Base-by-base conservation (phyloP, 2,329 filamentous ascomycete genomes). In the Leptoxyphium fumago region DNA sequence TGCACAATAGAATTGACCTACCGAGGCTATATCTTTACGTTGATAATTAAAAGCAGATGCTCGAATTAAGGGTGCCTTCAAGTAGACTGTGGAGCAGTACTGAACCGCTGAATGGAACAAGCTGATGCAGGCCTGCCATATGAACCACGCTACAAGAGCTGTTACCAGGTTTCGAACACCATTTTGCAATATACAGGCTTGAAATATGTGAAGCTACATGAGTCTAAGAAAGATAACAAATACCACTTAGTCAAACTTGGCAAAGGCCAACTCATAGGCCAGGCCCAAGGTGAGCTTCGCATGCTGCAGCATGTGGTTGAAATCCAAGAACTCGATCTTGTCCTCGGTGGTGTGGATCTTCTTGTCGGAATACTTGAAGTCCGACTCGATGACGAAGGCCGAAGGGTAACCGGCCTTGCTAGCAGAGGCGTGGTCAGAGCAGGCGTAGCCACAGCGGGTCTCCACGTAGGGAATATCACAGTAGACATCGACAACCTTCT, bases 251-350 rank as follows among this genome's bases (percentile, higher is more conserved):
- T 73, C 66, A 52, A 88, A 84, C 47, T 83, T 70, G 15, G 84
- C 77, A 66, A 84, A 84, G 9, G 80, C 85, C 48, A 94, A 73
- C 67, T 94, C 87, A 56, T 88, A 89, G 4, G 80, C 84, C 53
- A 94, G 73, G 5, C 81, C 84, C 29, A 94, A 69, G 1, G 85
- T 91, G 72, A 94, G 74, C 60, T 78, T 81, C 17, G 84, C 85
- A 64, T 94, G 87, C 67, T 94, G 80, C 29, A 91, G 71, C 86
- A 94, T 94, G 62, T 94, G 87, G 60, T 88, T 78, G 60, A 93
- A 94, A 53, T 78, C 82, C 32, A 86, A 65, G 50, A 77, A 80
- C 57, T 84, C 76, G 50, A 86, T 78, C 55, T 71, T 71, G 59
- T 86, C 82, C 32, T 82, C 76, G 0, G 77, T 77, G 15, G 74